Conservation (phyloP, 1,284 basidiomycete genomes). For the Marasmius sp. region DNA sequence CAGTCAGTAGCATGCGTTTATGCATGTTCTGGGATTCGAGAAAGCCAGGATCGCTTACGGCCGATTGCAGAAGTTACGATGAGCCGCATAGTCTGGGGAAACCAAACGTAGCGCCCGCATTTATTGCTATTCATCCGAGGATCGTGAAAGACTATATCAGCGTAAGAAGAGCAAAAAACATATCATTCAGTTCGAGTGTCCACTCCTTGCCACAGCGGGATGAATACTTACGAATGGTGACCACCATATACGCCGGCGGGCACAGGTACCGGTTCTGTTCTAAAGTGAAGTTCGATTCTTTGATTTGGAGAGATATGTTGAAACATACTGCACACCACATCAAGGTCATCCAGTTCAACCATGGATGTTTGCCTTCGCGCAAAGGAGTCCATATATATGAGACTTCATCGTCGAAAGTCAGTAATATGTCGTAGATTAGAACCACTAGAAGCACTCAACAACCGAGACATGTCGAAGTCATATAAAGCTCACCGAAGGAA, state of each 20-base stretch:
- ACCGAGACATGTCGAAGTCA: not conserved
- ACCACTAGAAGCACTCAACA: not conserved
- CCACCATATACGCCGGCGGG: not conserved
- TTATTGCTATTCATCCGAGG: not conserved
- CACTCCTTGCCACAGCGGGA: too few species aligned
- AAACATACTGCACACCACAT: conserved; percentile 1
- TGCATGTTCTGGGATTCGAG: not conserved
- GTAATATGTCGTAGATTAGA: not conserved
- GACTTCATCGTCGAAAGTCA: not conserved
- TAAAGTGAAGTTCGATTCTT: not conserved
- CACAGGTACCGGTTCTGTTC: not conserved
- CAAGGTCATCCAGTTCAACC: not conserved
- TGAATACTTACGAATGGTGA: not conserved
- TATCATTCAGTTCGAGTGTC: too few species aligned
- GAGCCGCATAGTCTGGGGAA: not conserved
- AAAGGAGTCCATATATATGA: not conserved
- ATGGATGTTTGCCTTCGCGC: not conserved
- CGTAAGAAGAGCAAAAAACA: not conserved
- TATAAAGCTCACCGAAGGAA: not conserved
- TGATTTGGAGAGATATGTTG: not conserved
- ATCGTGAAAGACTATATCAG: not conserved
- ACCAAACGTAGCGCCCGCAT: not conserved
- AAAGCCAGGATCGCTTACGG: not conserved
- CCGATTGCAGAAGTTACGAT: not conserved
- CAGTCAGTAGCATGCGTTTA: not conserved